A percentile compares a stretch with the other conserved stretches of the same genome.
phyloP scores from a whole-genome alignment of 306 rosid genomes.

The Erythrophleum fordii region DNA sequence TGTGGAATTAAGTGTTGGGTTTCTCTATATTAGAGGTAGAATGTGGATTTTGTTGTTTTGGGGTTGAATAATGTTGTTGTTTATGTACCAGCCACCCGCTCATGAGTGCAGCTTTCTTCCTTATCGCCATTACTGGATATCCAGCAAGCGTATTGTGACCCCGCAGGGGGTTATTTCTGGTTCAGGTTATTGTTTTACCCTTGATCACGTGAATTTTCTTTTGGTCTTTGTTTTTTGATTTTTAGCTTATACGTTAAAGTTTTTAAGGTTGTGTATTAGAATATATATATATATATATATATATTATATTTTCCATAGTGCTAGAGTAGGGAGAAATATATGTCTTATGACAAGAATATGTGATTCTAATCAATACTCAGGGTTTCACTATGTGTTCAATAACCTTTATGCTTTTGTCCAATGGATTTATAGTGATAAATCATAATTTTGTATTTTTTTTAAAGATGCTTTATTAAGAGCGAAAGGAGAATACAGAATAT shows the following conservation, averaged over 20 bases:
- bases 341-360: not conserved
- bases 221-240: not conserved
- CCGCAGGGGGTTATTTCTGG: slow-evolving; percentile 86
- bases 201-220: slow-evolving; percentile 17
- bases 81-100: slow-evolving; percentile 34
- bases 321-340: not conserved
- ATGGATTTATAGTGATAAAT: not conserved
- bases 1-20: not conserved
- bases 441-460: not conserved
- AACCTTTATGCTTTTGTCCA: not conserved
- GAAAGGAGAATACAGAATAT: not conserved
- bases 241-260: not conserved
- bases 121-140: slow-evolving; percentile 69
- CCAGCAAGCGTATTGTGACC: slow-evolving; percentile 88
- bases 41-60: not conserved
- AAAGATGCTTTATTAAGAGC: not conserved
- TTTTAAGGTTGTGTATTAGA: slow-evolving; percentile 9
- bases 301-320: not conserved
- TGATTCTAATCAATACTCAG: not conserved
- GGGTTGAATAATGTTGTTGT: slow-evolving; percentile 17
- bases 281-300: no score
- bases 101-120: slow-evolving; percentile 77
- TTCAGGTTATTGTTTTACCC: slow-evolving; percentile 54
- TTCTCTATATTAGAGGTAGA: not conserved
- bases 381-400: not conserved